Conservation (phyloP, 108 stramenopile species). For the Fistulifera solaris region DNA sequence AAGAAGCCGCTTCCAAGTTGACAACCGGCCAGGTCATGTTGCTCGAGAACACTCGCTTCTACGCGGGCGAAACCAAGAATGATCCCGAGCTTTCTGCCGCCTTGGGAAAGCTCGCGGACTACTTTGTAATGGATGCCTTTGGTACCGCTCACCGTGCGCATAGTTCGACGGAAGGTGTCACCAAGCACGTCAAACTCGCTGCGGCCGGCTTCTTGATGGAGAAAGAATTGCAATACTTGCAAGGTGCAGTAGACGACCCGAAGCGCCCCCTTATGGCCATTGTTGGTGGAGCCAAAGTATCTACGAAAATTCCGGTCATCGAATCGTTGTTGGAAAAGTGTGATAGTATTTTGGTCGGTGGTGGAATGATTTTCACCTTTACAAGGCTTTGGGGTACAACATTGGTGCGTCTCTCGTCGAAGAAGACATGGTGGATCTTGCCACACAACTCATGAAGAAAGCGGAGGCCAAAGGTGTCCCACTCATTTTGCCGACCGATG, state of each 20-base stretch:
- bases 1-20: constrained; percentile 59
- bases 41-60: constrained; percentile 95
- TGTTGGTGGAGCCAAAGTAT: constrained; percentile 98
- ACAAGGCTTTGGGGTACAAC: constrained; percentile 85
- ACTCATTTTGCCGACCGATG: constrained; percentile 88
- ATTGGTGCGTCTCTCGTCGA: constrained; percentile 87
- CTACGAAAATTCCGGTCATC: constrained; percentile 97
- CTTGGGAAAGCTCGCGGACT: constrained; percentile 82
- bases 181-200: constrained; percentile 53
- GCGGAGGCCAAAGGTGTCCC: constrained; percentile 95
- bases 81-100: constrained; percentile 65
- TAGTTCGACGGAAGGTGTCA: constrained; percentile 93
- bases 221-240: constrained; percentile 96
- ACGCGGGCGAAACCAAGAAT: constrained; percentile 87
- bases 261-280: constrained; percentile 94
- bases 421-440: constrained; percentile 88
- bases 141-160: constrained; percentile 99
- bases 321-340: constrained; percentile 93
- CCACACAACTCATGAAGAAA: constrained; percentile 81
- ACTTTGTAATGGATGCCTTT: constrained; percentile 99
- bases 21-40: constrained; percentile 76
- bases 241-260: constrained; percentile 93
- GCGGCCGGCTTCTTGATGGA: constrained; percentile 85
- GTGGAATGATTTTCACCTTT: constrained; percentile 99
- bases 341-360: constrained; percentile 90